Evolutionary conservation across 805 yeast genomes (phyloP).

Genomic region (Pichia occidentalis): DNA sequence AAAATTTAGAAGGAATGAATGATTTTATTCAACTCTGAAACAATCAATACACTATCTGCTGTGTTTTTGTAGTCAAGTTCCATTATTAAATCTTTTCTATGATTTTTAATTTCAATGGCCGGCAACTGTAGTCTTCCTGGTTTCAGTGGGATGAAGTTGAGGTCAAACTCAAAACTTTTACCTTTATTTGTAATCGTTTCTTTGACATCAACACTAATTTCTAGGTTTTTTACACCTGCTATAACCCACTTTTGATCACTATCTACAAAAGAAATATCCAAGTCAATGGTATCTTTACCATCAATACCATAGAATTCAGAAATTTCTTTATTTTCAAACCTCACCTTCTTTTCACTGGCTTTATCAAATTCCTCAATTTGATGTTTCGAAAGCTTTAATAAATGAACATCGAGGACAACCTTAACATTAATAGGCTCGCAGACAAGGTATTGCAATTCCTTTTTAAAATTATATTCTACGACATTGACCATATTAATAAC

Average conservation of each 20-base stretch:
- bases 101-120: conserved; percentile 39
- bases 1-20: conserved; percentile 47
- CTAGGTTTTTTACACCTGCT: conserved; percentile 60
- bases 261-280: conserved; percentile 24
- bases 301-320: conserved; percentile 8
- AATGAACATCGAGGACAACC: conserved; percentile 32
- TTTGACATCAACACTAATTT: conserved; percentile 26
- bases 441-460: conserved; percentile 41
- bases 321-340: conserved; percentile 16
- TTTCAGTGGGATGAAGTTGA: conserved; percentile 65
- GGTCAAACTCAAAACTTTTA: conserved; percentile 23
- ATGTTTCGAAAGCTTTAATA: conserved; percentile 13
- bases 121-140: conserved; percentile 73
- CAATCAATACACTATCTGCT: conserved; percentile 60
- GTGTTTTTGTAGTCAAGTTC: conserved; percentile 65
- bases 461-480: conserved; percentile 39
- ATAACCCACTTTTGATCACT: conserved; percentile 67
- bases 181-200: conserved; percentile 11
- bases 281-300: conserved; percentile 11
- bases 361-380: conserved; percentile 7
- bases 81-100: conserved; percentile 34
- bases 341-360: conserved; percentile 25
- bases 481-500: conserved; percentile 52
- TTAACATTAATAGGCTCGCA: conserved; percentile 55
- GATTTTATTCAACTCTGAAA: conserved; percentile 59